phyloP scores from a whole-genome alignment of 495 filamentous ascomycete genomes.

The Xylaria telfairii region DNA sequence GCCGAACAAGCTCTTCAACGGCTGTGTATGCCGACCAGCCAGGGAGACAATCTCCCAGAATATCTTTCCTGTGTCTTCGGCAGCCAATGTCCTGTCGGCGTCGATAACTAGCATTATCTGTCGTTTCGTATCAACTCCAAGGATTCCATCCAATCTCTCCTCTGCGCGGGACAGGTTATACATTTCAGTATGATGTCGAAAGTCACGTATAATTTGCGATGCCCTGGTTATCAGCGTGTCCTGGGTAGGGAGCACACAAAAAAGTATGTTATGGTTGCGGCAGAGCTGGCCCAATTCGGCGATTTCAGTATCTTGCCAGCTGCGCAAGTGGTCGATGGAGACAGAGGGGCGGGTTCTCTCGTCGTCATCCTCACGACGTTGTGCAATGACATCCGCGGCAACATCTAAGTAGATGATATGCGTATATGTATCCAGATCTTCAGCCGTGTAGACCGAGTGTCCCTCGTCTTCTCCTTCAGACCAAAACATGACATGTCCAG shows the following conservation, averaged over 20 bases:
- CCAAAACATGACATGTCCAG: constrained; percentile 70
- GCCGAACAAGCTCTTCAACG: constrained; percentile 58
- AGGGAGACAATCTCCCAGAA: constrained; percentile 55
- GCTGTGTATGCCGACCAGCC: constrained; percentile 20
- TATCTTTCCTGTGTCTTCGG: constrained; percentile 59
- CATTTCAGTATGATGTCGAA: constrained; percentile 46
- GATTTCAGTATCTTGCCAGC: constrained; percentile 62
- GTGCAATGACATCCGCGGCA: constrained; percentile 41
- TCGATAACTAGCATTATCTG: constrained; percentile 63
- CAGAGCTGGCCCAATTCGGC: constrained; percentile 56
- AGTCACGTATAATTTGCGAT: constrained; percentile 44
- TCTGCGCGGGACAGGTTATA: constrained; percentile 50
- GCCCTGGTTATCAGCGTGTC: constrained; percentile 31
- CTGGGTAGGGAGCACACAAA: constrained; percentile 40
- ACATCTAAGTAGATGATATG: constrained; percentile 68
- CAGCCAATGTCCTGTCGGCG: constrained; percentile 62
- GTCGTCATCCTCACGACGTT: constrained; percentile 49
- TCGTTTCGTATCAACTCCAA: constrained; percentile 25
- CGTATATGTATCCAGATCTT: constrained; percentile 59
- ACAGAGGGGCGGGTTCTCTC: constrained; percentile 42
- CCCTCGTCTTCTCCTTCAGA: constrained; percentile 43
- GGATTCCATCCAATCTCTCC: constrained; percentile 46
- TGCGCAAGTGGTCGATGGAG: constrained; percentile 50
- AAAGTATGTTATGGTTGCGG: constrained; percentile 54
- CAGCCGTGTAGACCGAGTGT: constrained; percentile 48